A percentile compares a stretch with the other conserved stretches of the same genome.
These are phyloP conservation scores for Rhynchospora breviuscula DNA, from an alignment of 176 grass and related monocot genomes.

Conservation along the genomic window DNA sequence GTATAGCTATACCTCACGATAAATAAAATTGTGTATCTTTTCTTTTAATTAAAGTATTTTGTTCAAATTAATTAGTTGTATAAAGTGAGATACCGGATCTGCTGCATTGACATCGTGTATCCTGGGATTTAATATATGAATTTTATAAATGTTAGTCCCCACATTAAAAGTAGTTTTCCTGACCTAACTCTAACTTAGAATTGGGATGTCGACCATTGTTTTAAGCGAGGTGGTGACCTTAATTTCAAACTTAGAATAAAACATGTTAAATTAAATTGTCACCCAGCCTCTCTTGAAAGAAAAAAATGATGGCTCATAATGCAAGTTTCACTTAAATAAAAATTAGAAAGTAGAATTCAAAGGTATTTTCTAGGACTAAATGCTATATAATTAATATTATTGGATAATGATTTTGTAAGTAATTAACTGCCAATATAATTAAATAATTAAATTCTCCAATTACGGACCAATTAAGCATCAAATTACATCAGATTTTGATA, in stretches of 20 bases:
- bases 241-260: neutral
- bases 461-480: neutral
- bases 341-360: too few species aligned
- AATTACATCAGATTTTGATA: neutral
- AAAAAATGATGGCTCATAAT: too few species aligned
- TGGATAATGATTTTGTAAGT: too few species aligned
- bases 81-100: constrained; percentile 13
- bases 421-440: too few species aligned
- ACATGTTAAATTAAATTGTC: too few species aligned
- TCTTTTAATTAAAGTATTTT: neutral
- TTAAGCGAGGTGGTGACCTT: neutral
- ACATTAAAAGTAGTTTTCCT: neutral
- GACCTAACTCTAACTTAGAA: neutral
- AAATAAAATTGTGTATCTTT: constrained; percentile 8
- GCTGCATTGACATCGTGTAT: constrained; percentile 9
- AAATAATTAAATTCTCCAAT: too few species aligned
- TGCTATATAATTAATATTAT: too few species aligned
- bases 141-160: neutral
- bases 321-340: too few species aligned
- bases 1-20: neutral
- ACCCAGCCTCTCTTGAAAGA: too few species aligned
- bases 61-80: neutral
- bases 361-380: too few species aligned
- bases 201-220: neutral
- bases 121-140: neutral